These are phyloP conservation scores for Rhynchospora breviuscula DNA, from an alignment of 176 grass and related monocot species.

Conservation along the genomic window DNA sequence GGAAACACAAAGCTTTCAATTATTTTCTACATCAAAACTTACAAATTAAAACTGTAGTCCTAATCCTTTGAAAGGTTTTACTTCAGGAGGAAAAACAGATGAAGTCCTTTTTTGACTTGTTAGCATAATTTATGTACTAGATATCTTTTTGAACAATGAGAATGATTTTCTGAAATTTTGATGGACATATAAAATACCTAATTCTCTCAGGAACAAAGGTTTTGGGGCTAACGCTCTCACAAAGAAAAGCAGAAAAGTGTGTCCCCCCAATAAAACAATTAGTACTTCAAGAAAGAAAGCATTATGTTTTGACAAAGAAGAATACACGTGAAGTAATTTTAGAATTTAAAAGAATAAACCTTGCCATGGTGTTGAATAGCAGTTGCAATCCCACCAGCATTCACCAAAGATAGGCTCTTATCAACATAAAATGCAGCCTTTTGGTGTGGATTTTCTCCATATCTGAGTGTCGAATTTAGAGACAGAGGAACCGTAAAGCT, in stretches of 20 bases:
- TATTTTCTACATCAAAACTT: background rate
- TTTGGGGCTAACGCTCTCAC: background rate
- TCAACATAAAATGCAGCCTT: conserved; percentile 88
- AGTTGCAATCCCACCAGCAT: conserved; percentile 78
- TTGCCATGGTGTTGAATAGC: conserved; percentile 86
- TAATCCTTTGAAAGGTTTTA: background rate
- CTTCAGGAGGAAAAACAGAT: background rate
- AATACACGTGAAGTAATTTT: background rate
- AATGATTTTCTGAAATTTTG: background rate
- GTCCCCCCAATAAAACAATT: background rate
- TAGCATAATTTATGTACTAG: background rate
- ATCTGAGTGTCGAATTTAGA: conserved; percentile 62
- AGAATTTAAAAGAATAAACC: conserved; percentile 19
- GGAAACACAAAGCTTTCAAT: background rate
- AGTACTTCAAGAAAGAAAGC: background rate
- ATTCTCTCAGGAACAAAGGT: background rate
- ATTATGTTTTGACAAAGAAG: background rate
- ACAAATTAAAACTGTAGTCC: background rate
- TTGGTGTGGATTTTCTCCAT: conserved; percentile 97
- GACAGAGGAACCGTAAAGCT: conserved; percentile 69
- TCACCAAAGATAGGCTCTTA: conserved; percentile 68
- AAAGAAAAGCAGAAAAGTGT: background rate
- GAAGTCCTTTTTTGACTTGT: background rate
- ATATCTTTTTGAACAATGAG: background rate
- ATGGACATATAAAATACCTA: background rate